Conservation (phyloP, 2,329 filamentous ascomycete genomes). For the Aspergillus chevalieri region DNA sequence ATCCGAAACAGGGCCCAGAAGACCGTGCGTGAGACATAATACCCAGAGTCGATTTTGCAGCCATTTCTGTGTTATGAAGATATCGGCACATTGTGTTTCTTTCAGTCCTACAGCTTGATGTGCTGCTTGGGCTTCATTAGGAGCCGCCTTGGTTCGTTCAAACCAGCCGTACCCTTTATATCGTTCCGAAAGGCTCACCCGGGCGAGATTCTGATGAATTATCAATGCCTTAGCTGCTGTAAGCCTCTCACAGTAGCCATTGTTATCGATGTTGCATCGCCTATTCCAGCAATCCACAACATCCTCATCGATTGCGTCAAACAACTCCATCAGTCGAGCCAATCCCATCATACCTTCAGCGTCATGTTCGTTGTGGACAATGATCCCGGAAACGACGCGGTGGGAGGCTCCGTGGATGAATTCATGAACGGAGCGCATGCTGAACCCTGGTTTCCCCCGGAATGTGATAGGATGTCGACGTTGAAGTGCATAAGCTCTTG, state of each 20-base stretch:
- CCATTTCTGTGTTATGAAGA: slow-evolving; percentile 41
- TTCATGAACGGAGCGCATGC: slow-evolving; percentile 35
- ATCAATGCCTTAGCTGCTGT: slow-evolving; percentile 54
- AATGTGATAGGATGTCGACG: slow-evolving; percentile 39
- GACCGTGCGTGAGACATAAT: slow-evolving; percentile 35
- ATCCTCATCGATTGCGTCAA: slow-evolving; percentile 40
- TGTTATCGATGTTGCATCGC: slow-evolving; percentile 53
- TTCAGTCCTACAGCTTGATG: slow-evolving; percentile 22
- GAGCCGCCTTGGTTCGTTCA: slow-evolving; percentile 25
- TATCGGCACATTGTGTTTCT: slow-evolving; percentile 39
- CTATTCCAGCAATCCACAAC: slow-evolving; percentile 41
- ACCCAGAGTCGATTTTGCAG: slow-evolving; percentile 40
- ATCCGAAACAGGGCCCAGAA: slow-evolving; percentile 29
- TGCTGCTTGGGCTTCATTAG: slow-evolving; percentile 11
- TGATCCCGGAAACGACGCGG: slow-evolving; percentile 33
- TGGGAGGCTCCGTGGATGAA: slow-evolving; percentile 33
- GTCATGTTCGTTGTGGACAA: slow-evolving; percentile 40
- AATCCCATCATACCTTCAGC: slow-evolving; percentile 39
- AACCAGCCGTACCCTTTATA: slow-evolving; percentile 35
- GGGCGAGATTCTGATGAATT: slow-evolving; percentile 30
- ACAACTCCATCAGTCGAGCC: slow-evolving; percentile 39
- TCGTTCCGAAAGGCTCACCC: slow-evolving; percentile 28
- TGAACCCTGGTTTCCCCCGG: slow-evolving; percentile 34
- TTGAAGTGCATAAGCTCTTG: slow-evolving; percentile 39
- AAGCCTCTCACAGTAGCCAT: slow-evolving; percentile 59